Percentiles rank a stretch among this genome's conserved stretches.
Evolutionary conservation across 139 green algal species (phyloP).

Genomic region (Micractinium conductrix): DNA sequence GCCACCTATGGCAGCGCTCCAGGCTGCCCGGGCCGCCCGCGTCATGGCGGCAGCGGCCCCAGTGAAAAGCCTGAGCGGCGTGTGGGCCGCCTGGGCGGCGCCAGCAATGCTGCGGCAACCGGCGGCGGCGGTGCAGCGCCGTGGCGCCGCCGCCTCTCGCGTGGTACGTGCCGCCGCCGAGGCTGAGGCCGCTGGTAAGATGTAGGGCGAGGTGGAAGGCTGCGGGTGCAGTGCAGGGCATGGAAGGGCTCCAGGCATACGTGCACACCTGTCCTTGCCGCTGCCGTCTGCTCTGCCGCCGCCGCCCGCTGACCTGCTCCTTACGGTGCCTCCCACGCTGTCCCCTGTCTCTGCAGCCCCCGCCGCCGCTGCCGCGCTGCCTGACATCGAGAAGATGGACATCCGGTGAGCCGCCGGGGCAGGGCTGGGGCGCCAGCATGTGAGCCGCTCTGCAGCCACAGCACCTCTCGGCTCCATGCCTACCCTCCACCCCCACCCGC

Average conservation of each 20-base stretch:
- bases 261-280: background rate
- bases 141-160: conserved; percentile 1
- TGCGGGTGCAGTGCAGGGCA: background rate
- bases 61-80: background rate
- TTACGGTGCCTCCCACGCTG: too few relatives aligned
- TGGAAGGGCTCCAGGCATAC: background rate
- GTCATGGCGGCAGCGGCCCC: background rate
- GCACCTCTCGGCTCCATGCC: too few relatives aligned
- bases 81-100: background rate
- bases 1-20: too few relatives aligned
- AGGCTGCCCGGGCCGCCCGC: background rate
- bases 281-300: background rate
- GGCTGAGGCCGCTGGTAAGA: conserved; percentile 18
- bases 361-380: background rate
- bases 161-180: conserved; percentile 9
- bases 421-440: too few relatives aligned
- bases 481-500: too few relatives aligned
- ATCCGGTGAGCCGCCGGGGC: too few relatives aligned
- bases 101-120: background rate
- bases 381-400: conserved; percentile 44
- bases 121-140: background rate
- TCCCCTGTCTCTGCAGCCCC: background rate
- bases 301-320: background rate
- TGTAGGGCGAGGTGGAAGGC: background rate
- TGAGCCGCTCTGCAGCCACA: too few relatives aligned